Base-by-base conservation (phyloP, 331 rosid species). In the Pyracantha coccinea region DNA sequence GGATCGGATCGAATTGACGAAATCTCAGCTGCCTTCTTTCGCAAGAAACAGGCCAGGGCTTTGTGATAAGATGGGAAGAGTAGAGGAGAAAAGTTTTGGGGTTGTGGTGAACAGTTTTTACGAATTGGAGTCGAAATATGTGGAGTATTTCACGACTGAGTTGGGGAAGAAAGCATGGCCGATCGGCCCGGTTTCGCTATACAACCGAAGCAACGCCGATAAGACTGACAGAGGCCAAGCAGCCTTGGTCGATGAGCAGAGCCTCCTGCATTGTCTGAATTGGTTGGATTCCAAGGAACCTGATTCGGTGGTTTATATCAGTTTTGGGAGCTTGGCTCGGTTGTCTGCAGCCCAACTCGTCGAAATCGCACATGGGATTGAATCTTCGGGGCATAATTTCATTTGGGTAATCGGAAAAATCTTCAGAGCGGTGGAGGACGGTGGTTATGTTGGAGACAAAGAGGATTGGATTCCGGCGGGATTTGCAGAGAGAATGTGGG, bases 101-200 rank as follows among this genome's bases (percentile, higher is more conserved):
- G 60, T 44, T 33, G 20, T 79, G 47, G 78, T 83, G 21, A 83
- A 79, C 6, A 79, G 81, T 69, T 79, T 83, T 71, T 79, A 83
- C 47, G 83, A 75, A n/a, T 66, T 79, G 5, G 79, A 83, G 32
- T 72, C 75, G 1, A 64, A 66, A 61, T 79, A 83, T 28, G 83
- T 78, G 6, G 72, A 75, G 27, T 63, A 58, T 66, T 83, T 66
- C 66, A 71, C 6, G 21, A 62, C 41, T 27, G 41, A 31, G 5
- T 6, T 62, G 28, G 70, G 77, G 59, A 66, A 59, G 8, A 77
- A 58, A 20, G 74, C 81, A 1, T 77, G 82, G 84, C 73, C 61
- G 8, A 62, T 75, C 1, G 83, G 83, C 7, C 84, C 84, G 0
- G 74, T 83, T 61, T 79, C 71, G 0, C 50, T 79, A 3, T 72